Conservation (phyloP, 2,329 filamentous ascomycete species). For the Arthrinium puccinioides region DNA sequence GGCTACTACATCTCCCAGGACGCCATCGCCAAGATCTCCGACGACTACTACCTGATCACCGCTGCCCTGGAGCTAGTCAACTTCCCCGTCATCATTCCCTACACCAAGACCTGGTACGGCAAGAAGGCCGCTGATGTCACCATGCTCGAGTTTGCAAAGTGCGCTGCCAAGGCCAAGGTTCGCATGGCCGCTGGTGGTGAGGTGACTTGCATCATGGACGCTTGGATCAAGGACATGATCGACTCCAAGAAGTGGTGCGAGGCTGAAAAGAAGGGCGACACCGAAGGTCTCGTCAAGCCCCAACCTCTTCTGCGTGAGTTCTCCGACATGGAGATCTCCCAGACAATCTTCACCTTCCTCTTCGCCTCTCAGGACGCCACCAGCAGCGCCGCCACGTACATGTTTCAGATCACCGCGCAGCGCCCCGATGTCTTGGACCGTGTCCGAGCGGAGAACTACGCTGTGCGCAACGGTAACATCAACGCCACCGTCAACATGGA, state of each 20-base stretch:
- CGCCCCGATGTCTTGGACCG: slow-evolving; percentile 87
- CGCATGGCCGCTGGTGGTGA: slow-evolving; percentile 85
- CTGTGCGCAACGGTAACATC: slow-evolving; percentile 66
- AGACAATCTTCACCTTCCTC: slow-evolving; percentile 92
- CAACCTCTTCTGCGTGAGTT: slow-evolving; percentile 77
- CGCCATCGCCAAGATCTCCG: slow-evolving; percentile 85
- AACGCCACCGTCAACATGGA: slow-evolving; percentile 70
- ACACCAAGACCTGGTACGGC: slow-evolving; percentile 93
- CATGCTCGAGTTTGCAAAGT: slow-evolving; percentile 80
- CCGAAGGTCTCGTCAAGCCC: slow-evolving; percentile 72
- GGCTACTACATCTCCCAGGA: slow-evolving; percentile 91
- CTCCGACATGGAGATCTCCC: slow-evolving; percentile 82
- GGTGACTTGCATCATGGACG: slow-evolving; percentile 89
- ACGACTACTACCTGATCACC: slow-evolving; percentile 96
- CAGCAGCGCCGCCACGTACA: slow-evolving; percentile 85
- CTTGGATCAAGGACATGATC: slow-evolving; percentile 84
- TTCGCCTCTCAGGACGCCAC: slow-evolving; percentile 98
- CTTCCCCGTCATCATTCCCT: slow-evolving; percentile 93
- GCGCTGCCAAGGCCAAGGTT: slow-evolving; percentile 87
- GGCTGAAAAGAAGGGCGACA: slow-evolving; percentile 64
- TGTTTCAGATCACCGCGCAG: slow-evolving; percentile 92
- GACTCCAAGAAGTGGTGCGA: slow-evolving; percentile 77
- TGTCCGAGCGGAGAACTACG: slow-evolving; percentile 84
- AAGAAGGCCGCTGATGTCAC: slow-evolving; percentile 95
- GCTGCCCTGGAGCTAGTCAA: slow-evolving; percentile 95